Base-by-base conservation (phyloP, 441 rosid genomes). In the Kokia cookei region DNA sequence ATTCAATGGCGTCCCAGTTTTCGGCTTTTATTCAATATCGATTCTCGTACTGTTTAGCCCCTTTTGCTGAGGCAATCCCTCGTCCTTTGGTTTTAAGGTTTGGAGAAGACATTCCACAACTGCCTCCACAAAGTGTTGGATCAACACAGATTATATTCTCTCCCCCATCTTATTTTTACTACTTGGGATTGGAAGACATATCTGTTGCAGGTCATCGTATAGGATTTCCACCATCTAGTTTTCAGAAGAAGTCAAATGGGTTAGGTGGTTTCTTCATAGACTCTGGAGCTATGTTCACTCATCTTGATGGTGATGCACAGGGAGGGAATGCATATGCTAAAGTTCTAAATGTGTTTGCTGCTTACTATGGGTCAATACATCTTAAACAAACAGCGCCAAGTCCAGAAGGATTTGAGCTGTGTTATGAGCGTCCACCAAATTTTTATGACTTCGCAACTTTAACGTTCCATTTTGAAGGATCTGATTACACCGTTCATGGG, bases 381-480 rank as follows among this genome's bases (percentile, higher is more conserved):
- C 67, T 82, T 17, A 4, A 50, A 26, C 76, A 82, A 60, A 29
- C 5, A 0, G 14, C 3, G 1, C 5, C 59, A 17, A 9, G 27
- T 26, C 7, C 58, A 4, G 0, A 1, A 0, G 66, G 65, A 7
- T 61, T 64, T 2, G 43, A 66, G 0, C 70, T 77, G 5, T 79
- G 82, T 45, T 82, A 81, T 59, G 12, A 22, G 37, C 27, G 10
- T 37, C 67, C 73, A 1, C 51, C 22, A 0, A 48, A 13, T 5
- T 79, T 79, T 32, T 1, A 19, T 5, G 59, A 69, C 3, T 73
- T 14, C 1, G 72, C 65, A 2, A 2, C 72, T 0, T 50, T 77
- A 74, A 81, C 82, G 12, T 76, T 61, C 42, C 81, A 77, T 75
- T 75, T 85, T 40, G 15, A 58, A 4, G 79, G 29, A 11, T 78